Base-by-base conservation (phyloP, 495 filamentous ascomycete genomes). In the Annulohypoxylon bovei region DNA sequence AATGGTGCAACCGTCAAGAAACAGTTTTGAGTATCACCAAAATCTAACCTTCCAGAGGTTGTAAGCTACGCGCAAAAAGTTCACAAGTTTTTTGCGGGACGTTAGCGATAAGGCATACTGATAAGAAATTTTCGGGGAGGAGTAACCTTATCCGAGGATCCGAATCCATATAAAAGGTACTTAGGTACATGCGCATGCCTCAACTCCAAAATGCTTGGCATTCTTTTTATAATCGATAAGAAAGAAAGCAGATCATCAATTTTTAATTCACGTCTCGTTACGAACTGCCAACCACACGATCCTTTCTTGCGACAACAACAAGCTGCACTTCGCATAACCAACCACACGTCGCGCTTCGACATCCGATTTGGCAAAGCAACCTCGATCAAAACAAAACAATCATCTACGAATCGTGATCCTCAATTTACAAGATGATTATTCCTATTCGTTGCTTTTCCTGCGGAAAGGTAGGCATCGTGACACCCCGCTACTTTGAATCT, bases 371-470 rank as follows among this genome's bases (percentile, higher is more conserved):
- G 6, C 14, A 35, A 33, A n/a, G 0, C 6, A 12, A 11, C 6
- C 27, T n/a, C 14, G 20, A 52, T 30, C 30, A 39, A 28, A 6
- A 6, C 37, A 42, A 35, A 35, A n/a, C 25, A 18, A 28, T 65
- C 32, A 44, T 62, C 32, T 56, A 68, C 53, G 14, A 42, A 40
- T 46, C 57, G 50, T 28, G 20, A 57, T 16, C 46, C 52, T 35
- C 23, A 49, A 4, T 6, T 53, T 35, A 56, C 82, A 88, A 80
- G 52, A 99, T 99, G 95, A 99, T 99, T 79, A 98, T 99, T 73
- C 95, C 95, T 1, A 91, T 99, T 68, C 92, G 95, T 67, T 99
- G 95, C 83, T 99, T 99, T 83, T 98, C 95, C 55, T 99, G 95
- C 78, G 95, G 95, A 76, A 99, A 98, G 91, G 95, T 97, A 79